Conservation (phyloP, 2,329 filamentous ascomycete species). For the Cladosporium cucumerinum region DNA sequence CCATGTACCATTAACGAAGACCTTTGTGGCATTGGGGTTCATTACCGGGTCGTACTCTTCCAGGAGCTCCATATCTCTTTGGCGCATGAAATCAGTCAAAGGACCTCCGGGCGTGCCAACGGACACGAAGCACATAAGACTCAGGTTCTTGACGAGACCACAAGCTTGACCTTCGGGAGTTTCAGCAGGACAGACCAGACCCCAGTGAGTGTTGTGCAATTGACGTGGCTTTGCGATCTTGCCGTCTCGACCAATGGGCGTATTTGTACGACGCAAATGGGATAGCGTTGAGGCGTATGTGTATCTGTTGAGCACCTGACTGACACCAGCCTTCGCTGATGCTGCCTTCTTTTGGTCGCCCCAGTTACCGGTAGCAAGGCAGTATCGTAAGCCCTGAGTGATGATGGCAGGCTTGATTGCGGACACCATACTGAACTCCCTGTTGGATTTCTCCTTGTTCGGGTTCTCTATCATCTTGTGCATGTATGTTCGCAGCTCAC, state of each 20-base stretch:
- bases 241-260: constrained; percentile 93
- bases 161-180: constrained; percentile 98
- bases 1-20: constrained; percentile 98
- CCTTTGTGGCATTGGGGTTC: constrained; percentile 90
- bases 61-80: constrained; percentile 90
- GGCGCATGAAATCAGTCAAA: constrained; percentile 92
- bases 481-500: constrained; percentile 86
- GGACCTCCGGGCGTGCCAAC: constrained; percentile 89
- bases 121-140: constrained; percentile 97
- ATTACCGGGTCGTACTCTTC: constrained; percentile 72
- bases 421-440: constrained; percentile 84
- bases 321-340: constrained; percentile 92
- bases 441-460: constrained; percentile 51
- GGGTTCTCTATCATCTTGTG: constrained; percentile 76
- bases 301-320: constrained; percentile 95
- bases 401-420: constrained; percentile 89
- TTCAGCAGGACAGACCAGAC: constrained; percentile 92
- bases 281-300: constrained; percentile 96
- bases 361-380: constrained; percentile 96
- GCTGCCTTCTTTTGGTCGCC: constrained; percentile 98
- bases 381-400: constrained; percentile 93
- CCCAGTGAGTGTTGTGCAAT: constrained; percentile 98
- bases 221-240: constrained; percentile 98
- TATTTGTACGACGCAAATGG: constrained; percentile 95
- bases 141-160: constrained; percentile 95